These are phyloP conservation scores for Sutorius australiensis DNA, from an alignment of 768 basidiomycete genomes.

Conservation along the genomic window DNA sequence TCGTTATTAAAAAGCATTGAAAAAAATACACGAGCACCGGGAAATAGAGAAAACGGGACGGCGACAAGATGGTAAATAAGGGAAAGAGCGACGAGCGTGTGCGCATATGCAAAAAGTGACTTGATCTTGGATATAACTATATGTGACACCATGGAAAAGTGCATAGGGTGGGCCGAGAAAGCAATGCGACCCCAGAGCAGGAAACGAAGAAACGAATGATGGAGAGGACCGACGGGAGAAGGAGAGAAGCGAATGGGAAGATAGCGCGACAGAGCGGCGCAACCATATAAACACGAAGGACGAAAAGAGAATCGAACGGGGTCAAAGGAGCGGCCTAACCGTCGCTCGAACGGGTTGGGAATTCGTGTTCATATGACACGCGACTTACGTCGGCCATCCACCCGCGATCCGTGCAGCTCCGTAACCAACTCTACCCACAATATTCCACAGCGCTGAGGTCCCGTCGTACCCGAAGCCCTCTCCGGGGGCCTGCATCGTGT, in stretches of 20 bases:
- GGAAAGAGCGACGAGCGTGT: slow-evolving; percentile 11
- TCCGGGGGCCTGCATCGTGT: slow-evolving; percentile 62
- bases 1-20: not conserved
- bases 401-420: slow-evolving; percentile 72
- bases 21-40: slow-evolving; percentile 9
- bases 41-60: not conserved
- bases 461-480: slow-evolving; percentile 66
- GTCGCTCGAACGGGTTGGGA: slow-evolving; percentile 9
- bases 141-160: slow-evolving; percentile 10
- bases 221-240: not conserved
- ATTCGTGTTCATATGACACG: slow-evolving; percentile 1
- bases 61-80: not conserved
- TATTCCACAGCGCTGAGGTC: slow-evolving; percentile 61
- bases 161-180: not conserved
- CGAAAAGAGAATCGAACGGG: not conserved
- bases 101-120: slow-evolving; percentile 5
- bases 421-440: slow-evolving; percentile 67
- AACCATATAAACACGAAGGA: slow-evolving; percentile 17
- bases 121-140: slow-evolving; percentile 12
- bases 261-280: slow-evolving; percentile 17
- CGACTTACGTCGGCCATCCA: slow-evolving; percentile 67
- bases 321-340: not conserved
- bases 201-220: not conserved
- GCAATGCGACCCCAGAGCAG: not conserved
- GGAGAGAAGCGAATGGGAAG: slow-evolving; percentile 5